phyloP scores from a whole-genome alignment of 352 stramenopile species.

The Phytophthora pisi region DNA sequence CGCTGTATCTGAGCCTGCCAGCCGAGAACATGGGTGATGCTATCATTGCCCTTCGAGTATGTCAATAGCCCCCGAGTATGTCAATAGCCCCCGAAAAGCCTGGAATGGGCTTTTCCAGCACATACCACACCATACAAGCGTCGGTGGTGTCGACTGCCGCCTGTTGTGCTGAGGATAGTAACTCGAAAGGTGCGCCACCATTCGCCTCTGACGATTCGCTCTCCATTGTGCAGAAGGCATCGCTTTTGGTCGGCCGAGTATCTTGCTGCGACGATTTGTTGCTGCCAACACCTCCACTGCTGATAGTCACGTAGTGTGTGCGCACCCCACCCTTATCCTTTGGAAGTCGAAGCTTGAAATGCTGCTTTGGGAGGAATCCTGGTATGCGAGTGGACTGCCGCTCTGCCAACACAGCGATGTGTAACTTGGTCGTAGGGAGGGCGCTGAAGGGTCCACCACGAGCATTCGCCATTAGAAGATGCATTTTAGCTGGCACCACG shows the following conservation, averaged over 20 bases:
- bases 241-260: not conserved
- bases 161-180: not conserved
- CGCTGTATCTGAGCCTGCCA: not conserved
- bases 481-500: not conserved
- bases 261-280: not conserved
- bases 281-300: constrained; percentile 11
- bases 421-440: constrained; percentile 52
- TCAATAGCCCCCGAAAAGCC: constrained; percentile 43
- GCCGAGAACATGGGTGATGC: not conserved
- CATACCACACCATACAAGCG: constrained; percentile 48
- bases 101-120: constrained; percentile 46
- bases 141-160: not conserved
- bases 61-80: constrained; percentile 27
- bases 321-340: constrained; percentile 33
- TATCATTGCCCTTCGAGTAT: constrained; percentile 10
- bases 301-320: constrained; percentile 35
- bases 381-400: constrained; percentile 33
- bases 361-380: constrained; percentile 68
- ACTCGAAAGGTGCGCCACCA: no score
- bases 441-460: constrained; percentile 27
- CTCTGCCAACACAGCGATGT: constrained; percentile 57
- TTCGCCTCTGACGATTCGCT: not conserved
- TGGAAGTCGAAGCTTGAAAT: constrained; percentile 59
- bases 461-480: not conserved
- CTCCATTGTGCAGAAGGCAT: not conserved